Conservation (phyloP, 1,284 basidiomycete species). For the Rhodotorula sp. region DNA sequence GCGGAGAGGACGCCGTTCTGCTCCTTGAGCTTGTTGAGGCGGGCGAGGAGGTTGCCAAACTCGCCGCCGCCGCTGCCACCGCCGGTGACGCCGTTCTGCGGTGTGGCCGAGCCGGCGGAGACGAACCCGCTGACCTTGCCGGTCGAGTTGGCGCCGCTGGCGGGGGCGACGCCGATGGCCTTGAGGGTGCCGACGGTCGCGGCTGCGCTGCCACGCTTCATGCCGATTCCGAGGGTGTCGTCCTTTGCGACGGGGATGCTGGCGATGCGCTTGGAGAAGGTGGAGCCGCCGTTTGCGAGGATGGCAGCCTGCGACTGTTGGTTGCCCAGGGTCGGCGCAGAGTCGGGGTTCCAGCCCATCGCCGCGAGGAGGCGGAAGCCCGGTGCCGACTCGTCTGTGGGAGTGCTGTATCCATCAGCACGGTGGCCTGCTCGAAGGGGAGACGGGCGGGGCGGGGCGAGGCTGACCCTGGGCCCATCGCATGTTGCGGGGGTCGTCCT, state of each 20-base stretch:
- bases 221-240: slow-evolving; percentile 41
- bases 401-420: neutral
- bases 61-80: slow-evolving; percentile 32
- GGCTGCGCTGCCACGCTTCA: slow-evolving; percentile 29
- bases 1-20: slow-evolving; percentile 23
- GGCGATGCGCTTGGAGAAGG: slow-evolving; percentile 31
- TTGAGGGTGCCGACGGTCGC: slow-evolving; percentile 29
- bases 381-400: slow-evolving; percentile 39
- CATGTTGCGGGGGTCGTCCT: slow-evolving; percentile 46
- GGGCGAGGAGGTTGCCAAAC: slow-evolving; percentile 40
- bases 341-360: slow-evolving; percentile 46
- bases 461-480: slow-evolving; percentile 42
- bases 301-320: slow-evolving; percentile 32
- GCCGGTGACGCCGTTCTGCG: slow-evolving; percentile 11
- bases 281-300: slow-evolving; percentile 28
- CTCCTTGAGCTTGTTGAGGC: slow-evolving; percentile 40
- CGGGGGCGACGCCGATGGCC: slow-evolving; percentile 34
- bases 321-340: slow-evolving; percentile 33
- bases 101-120: slow-evolving; percentile 13
- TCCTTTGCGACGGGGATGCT: slow-evolving; percentile 41
- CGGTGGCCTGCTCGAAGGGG: neutral
- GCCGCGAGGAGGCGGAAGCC: slow-evolving; percentile 45
- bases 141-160: slow-evolving; percentile 17
- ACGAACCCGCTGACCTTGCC: slow-evolving; percentile 17
- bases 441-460: neutral